These are phyloP conservation scores for Proliferodiscus dingleyae DNA, from an alignment of 2,329 filamentous ascomycete genomes.

Conservation along the genomic window DNA sequence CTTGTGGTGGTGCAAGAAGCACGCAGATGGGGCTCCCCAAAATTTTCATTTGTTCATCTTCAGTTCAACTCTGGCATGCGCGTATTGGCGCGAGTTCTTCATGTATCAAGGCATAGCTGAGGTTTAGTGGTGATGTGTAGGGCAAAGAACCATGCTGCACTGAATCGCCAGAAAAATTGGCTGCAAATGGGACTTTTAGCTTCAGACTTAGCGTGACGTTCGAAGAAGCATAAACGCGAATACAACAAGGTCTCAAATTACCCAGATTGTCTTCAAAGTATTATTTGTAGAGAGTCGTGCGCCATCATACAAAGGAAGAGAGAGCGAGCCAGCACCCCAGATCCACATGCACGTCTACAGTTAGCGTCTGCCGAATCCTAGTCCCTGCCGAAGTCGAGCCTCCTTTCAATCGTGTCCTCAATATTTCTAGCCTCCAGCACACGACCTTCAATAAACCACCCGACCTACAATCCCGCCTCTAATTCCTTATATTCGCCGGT, in stretches of 20 bases:
- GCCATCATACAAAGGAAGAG: too few relatives aligned
- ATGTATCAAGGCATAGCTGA: slow-evolving; percentile 25
- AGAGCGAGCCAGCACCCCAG: too few relatives aligned
- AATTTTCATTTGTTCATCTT: slow-evolving; percentile 28
- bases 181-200: not conserved
- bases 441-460: slow-evolving; percentile 1
- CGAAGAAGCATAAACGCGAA: too few relatives aligned
- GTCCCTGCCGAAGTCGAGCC: slow-evolving; percentile 16
- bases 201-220: not conserved
- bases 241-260: too few relatives aligned
- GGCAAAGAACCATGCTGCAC: slow-evolving; percentile 13
- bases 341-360: too few relatives aligned
- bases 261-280: too few relatives aligned
- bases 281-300: too few relatives aligned
- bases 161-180: slow-evolving; percentile 2
- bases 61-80: slow-evolving; percentile 23
- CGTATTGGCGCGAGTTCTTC: slow-evolving; percentile 16
- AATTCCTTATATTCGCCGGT: slow-evolving; percentile 10
- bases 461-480: slow-evolving; percentile 4
- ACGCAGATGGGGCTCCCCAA: slow-evolving; percentile 2
- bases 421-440: slow-evolving; percentile 13
- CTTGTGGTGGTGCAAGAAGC: slow-evolving; percentile 1
- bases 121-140: slow-evolving; percentile 13
- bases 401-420: slow-evolving; percentile 28
- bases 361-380: not conserved